These are phyloP conservation scores for Agaricales sp. DNA, from an alignment of 1,284 basidiomycete species.

Conservation along the genomic window DNA sequence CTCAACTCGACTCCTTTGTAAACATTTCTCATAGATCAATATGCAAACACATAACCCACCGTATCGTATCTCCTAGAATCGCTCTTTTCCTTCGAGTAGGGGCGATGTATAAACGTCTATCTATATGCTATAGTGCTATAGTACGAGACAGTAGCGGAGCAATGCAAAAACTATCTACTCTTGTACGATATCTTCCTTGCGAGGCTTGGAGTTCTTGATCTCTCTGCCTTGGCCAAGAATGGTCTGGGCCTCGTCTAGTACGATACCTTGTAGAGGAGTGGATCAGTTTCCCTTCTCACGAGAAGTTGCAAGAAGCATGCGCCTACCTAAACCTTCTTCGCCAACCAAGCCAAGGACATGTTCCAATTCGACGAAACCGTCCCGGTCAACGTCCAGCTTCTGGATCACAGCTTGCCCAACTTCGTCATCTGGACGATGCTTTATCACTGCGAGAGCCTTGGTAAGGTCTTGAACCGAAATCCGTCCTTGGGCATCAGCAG, in stretches of 20 bases:
- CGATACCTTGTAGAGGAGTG: conserved; percentile 42
- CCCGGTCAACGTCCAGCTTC: conserved; percentile 94
- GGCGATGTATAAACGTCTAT: too few species aligned
- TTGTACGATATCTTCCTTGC: conserved; percentile 83
- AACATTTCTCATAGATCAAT: too few species aligned
- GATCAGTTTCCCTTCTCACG: conserved; percentile 10
- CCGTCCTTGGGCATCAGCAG: conserved; percentile 84
- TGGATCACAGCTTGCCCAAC: conserved; percentile 84
- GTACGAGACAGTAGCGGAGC: too few species aligned
- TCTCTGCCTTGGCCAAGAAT: conserved; percentile 69
- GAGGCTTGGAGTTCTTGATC: conserved; percentile 64
- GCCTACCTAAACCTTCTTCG: conserved; percentile 67
- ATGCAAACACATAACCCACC: too few species aligned
- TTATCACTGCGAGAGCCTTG: conserved; percentile 88
- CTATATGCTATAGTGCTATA: too few species aligned
- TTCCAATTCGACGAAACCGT: conserved; percentile 87
- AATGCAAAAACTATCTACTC: too few species aligned
- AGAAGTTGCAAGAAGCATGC: conserved; percentile 1
- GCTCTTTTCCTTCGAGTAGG: too few species aligned
- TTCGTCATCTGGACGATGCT: conserved; percentile 88
- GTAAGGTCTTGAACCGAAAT: conserved; percentile 87
- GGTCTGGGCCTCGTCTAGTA: conserved; percentile 66
- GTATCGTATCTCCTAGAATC: too few species aligned
- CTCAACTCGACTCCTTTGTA: too few species aligned
- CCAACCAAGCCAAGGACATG: conserved; percentile 73